Percentiles rank a stretch among this genome's conserved stretches.
Evolutionary conservation across 352 stramenopile species (phyloP).

Genomic region (Phytophthora sp.): DNA sequence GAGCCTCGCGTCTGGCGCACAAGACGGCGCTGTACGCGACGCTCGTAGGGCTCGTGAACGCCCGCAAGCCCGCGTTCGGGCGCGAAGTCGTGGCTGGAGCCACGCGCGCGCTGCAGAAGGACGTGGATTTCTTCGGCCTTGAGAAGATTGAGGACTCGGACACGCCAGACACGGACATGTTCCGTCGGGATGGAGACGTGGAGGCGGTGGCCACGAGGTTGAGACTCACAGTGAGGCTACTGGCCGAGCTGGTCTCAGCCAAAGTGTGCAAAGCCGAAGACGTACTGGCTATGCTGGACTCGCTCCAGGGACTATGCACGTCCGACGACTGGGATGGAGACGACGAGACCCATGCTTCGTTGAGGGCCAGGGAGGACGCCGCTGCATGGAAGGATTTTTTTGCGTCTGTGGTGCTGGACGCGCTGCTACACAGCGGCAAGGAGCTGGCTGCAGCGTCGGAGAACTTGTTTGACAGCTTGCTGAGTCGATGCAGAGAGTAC

Average conservation of each 20-base stretch:
- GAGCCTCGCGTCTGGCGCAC: conserved; percentile 56
- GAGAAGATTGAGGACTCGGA: conserved; percentile 35
- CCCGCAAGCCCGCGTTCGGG: conserved; percentile 60
- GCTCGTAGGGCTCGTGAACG: conserved; percentile 73
- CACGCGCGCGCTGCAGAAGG: conserved; percentile 51
- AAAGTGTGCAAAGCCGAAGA: conserved; percentile 70
- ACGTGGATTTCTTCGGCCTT: conserved; percentile 60
- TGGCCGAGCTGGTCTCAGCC: conserved; percentile 61
- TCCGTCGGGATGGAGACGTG: conserved; percentile 44
- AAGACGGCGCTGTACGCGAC: conserved; percentile 80
- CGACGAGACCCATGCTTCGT: conserved; percentile 44
- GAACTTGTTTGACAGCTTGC: conserved; percentile 72
- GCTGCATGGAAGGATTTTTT: conserved; percentile 84
- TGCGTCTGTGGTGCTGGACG: conserved; percentile 70
- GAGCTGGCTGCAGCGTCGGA: conserved; percentile 48
- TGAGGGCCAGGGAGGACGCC: conserved; percentile 53
- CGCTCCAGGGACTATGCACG: conserved; percentile 68
- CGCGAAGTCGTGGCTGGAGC: conserved; percentile 52
- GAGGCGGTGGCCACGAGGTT: conserved; percentile 56
- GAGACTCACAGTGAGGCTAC: conserved; percentile 65
- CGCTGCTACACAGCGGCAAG: conserved; percentile 66
- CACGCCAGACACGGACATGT: conserved; percentile 24
- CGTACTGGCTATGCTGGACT: conserved; percentile 63
- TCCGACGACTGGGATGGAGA: conserved; percentile 64
- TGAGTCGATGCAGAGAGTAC: conserved; percentile 79